phyloP scores from a whole-genome alignment of 1,139 yeast species.

The Hansenula lynferdii region DNA sequence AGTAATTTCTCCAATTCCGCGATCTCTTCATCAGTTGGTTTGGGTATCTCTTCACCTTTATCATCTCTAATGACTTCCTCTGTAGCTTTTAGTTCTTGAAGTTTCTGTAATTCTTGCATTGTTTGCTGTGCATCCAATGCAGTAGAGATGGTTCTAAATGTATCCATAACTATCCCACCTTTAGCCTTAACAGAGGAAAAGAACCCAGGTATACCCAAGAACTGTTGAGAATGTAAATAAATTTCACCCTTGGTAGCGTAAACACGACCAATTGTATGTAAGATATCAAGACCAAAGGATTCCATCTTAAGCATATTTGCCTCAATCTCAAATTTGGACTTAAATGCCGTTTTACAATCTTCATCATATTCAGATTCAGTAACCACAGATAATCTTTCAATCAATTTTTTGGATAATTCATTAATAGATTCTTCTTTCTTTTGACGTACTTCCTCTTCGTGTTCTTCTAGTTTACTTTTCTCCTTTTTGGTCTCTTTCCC shows the following conservation, averaged over 20 bases:
- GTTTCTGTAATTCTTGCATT: slow-evolving; percentile 72
- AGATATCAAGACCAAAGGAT: slow-evolving; percentile 86
- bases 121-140: slow-evolving; percentile 91
- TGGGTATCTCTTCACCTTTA: slow-evolving; percentile 40
- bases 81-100: slow-evolving; percentile 54
- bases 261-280: slow-evolving; percentile 80
- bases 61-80: slow-evolving; percentile 32
- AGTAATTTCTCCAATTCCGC: slow-evolving; percentile 83
- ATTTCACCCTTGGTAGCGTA: slow-evolving; percentile 65
- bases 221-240: slow-evolving; percentile 62
- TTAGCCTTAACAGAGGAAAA: slow-evolving; percentile 83
- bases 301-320: slow-evolving; percentile 90
- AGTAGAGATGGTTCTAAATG: slow-evolving; percentile 76
- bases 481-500: slow-evolving; percentile 31
- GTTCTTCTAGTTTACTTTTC: slow-evolving; percentile 55
- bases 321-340: slow-evolving; percentile 68
- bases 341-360: slow-evolving; percentile 66
- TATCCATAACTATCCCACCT: slow-evolving; percentile 80
- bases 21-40: slow-evolving; percentile 75
- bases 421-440: slow-evolving; percentile 72
- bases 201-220: slow-evolving; percentile 80
- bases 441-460: slow-evolving; percentile 70
- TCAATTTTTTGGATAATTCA: slow-evolving; percentile 57
- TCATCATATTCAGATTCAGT: slow-evolving; percentile 79
- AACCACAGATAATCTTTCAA: slow-evolving; percentile 64